A percentile compares a stretch with the other conserved stretches of the same genome.
Conservation (phyloP, 257 asterid genomes). For the Primulina huaijiensis region DNA sequence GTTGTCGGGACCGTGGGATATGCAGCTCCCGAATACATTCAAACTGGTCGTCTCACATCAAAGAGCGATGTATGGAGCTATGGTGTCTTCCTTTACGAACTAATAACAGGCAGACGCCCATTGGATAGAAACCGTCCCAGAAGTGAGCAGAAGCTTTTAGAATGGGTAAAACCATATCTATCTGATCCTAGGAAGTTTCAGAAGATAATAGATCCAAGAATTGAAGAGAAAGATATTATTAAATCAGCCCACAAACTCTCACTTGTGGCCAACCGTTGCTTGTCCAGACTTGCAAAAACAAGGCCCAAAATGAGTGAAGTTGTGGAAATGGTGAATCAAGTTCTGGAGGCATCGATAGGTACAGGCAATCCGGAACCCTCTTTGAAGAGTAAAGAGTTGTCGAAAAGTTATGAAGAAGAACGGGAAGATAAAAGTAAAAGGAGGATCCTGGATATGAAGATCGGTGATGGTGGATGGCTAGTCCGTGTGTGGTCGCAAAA, state of each 20-base stretch:
- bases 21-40: slow-evolving; percentile 94
- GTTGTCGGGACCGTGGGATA: slow-evolving; percentile 96
- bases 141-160: slow-evolving; percentile 80
- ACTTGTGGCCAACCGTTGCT: slow-evolving; percentile 81
- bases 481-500: background rate
- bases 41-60: slow-evolving; percentile 87
- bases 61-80: slow-evolving; percentile 95
- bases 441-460: background rate
- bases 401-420: background rate
- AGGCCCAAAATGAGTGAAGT: slow-evolving; percentile 58
- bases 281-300: slow-evolving; percentile 59
- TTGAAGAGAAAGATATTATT: slow-evolving; percentile 43
- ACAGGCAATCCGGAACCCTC: background rate
- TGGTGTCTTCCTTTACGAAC: slow-evolving; percentile 89
- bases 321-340: background rate
- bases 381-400: background rate
- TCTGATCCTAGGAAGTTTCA: slow-evolving; percentile 80
- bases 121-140: slow-evolving; percentile 80
- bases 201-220: slow-evolving; percentile 75
- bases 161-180: slow-evolving; percentile 75
- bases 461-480: background rate
- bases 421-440: background rate
- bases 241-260: slow-evolving; percentile 90
- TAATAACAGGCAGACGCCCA: slow-evolving; percentile 88
- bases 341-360: background rate